Evolutionary conservation across 2,329 filamentous ascomycete species (phyloP).

Genomic region (Samsoniella hepiali): DNA sequence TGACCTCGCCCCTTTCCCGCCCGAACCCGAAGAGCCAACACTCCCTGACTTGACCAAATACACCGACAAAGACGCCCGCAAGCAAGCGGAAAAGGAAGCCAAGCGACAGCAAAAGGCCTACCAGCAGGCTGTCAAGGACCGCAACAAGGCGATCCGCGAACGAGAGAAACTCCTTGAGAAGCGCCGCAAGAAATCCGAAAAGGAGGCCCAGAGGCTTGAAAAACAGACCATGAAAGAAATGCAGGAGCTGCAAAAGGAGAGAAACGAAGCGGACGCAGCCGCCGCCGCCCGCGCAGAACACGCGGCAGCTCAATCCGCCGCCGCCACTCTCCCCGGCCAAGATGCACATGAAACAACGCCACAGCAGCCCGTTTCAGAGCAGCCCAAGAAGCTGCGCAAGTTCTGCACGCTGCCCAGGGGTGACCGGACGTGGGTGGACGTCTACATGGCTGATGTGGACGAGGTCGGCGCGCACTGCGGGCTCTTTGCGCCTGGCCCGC

Average conservation of each 20-base stretch:
- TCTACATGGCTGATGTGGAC: slow-evolving; percentile 80
- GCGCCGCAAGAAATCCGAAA: slow-evolving; percentile 44
- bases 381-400: slow-evolving; percentile 59
- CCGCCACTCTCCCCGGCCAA: slow-evolving; percentile 14
- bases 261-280: slow-evolving; percentile 29
- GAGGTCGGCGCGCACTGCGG: slow-evolving; percentile 83
- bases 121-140: slow-evolving; percentile 63
- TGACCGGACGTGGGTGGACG: slow-evolving; percentile 72
- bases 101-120: slow-evolving; percentile 61
- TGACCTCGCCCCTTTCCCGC: slow-evolving; percentile 35
- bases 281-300: slow-evolving; percentile 7
- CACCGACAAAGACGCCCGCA: slow-evolving; percentile 62
- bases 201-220: slow-evolving; percentile 33
- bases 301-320: slow-evolving; percentile 22
- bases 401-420: slow-evolving; percentile 72
- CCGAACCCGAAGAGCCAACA: slow-evolving; percentile 53
- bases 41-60: slow-evolving; percentile 56
- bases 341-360: slow-evolving; percentile 20
- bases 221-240: slow-evolving; percentile 30
- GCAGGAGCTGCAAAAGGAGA: slow-evolving; percentile 28
- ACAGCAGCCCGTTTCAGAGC: slow-evolving; percentile 20
- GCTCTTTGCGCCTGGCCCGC: slow-evolving; percentile 69
- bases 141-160: slow-evolving; percentile 61
- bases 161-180: slow-evolving; percentile 59
- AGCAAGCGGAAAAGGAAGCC: slow-evolving; percentile 66